Evolutionary conservation across 306 rosid genomes (phyloP), one percentile per base, ranked within the genome.

Genomic region (Cucurbita ficifolia): DNA sequence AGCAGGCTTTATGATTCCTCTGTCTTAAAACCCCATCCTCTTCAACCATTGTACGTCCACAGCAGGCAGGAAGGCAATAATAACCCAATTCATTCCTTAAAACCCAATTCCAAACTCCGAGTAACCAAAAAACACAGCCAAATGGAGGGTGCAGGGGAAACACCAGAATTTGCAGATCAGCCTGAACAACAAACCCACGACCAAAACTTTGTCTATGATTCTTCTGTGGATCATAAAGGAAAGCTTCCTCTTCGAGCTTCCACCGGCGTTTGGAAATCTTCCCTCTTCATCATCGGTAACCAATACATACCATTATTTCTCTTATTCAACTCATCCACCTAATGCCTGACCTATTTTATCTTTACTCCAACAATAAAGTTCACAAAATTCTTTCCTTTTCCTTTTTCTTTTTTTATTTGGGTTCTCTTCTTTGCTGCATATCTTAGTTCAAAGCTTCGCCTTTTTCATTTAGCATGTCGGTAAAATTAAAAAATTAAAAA

Each of bases 261-360:
- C 29, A 88, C 90, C 64, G 93, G 93, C 77, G 80, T 81, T 50
- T 88, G 93, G 93, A 88, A 84, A 81, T 88, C 93, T 68, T 77
- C 93, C 35, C 40, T 84, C 81, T 88, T 84, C 78, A 84, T 88
- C 51, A 79, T 88, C 12, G 88, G 93, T 88, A 81, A 74, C 73
- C 10, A 72, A 36, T 59, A 29, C 33, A 29, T 29, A 29, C 33
- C n/a, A n/a, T 18, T 33, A 11, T 14, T 43, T 75, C 11, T 6
- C 6, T 14, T 53, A 53, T 53, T 51, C 7, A 58, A 58, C 64
- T 58, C 40, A n/a, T n/a, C n/a, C 39, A 58, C 40, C 40, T 59
- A 59, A 59, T 5, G 65, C 8, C 65, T 59, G 29, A 59, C 5
- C 65, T 29, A 6, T 7, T 24, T 11, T 33, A 5, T 58, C n/a